Conservation (phyloP, 441 rosid species). For the Viola pubescens region DNA sequence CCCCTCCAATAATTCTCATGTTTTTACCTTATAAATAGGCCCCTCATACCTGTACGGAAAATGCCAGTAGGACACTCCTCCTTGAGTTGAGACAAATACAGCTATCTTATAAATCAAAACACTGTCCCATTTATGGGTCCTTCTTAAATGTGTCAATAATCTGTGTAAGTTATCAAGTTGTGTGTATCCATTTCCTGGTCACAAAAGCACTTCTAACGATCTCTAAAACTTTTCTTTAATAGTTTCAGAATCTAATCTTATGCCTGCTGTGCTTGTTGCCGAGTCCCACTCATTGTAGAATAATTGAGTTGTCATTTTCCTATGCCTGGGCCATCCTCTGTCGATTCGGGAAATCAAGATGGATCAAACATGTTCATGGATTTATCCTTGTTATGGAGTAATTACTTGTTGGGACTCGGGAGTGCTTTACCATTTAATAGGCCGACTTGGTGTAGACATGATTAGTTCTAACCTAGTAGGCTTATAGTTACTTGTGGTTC, state of each 20-base stretch:
- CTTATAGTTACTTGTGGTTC: too few relatives aligned
- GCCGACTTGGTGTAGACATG: too few relatives aligned
- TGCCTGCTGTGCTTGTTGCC: conserved; percentile 10
- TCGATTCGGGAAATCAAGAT: conserved; percentile 24
- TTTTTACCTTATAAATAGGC: conserved; percentile 14
- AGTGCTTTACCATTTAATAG: too few relatives aligned
- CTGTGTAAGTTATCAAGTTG: conserved; percentile 1
- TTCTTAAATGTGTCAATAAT: not conserved
- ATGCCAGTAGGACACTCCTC: conserved; percentile 12
- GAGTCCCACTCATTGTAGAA: conserved; percentile 19
- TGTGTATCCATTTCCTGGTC: too few relatives aligned
- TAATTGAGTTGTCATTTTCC: conserved; percentile 32
- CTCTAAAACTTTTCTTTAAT: conserved; percentile 5
- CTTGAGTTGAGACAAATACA: conserved; percentile 16
- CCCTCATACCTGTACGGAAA: conserved; percentile 19
- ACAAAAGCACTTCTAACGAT: too few relatives aligned
- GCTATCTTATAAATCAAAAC: not conserved
- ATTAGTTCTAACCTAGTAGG: too few relatives aligned
- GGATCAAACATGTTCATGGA: conserved; percentile 4
- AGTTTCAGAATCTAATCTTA: conserved; percentile 2
- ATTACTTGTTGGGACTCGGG: too few relatives aligned
- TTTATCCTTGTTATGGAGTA: too few relatives aligned
- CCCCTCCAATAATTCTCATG: conserved; percentile 22
- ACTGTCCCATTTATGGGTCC: too few relatives aligned
- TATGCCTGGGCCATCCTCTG: conserved; percentile 31